phyloP scores from a whole-genome alignment of 306 rosid genomes.

The Bauhinia variegata region DNA sequence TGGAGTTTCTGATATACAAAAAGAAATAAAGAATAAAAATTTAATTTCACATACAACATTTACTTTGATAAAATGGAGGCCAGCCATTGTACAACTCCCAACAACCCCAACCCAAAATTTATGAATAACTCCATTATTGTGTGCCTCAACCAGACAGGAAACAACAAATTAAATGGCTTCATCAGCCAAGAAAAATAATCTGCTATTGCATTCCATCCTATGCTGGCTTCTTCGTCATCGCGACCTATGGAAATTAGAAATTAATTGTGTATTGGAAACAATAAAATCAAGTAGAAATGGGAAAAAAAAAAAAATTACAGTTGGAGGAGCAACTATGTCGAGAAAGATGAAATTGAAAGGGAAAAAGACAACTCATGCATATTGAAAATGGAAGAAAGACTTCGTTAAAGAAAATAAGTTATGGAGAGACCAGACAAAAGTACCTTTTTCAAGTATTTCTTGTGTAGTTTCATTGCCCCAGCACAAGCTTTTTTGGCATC shows the following conservation, averaged over 20 bases:
- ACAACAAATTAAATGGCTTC: slow-evolving; percentile 32
- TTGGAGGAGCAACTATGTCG: neutral
- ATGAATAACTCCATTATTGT: slow-evolving; percentile 29
- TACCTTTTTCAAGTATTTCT: slow-evolving; percentile 90
- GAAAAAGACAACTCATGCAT: neutral
- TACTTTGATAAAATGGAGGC: slow-evolving; percentile 23
- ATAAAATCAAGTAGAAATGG: neutral
- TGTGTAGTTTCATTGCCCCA: slow-evolving; percentile 98
- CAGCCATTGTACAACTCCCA: slow-evolving; percentile 33
- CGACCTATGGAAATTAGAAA: slow-evolving; percentile 59
- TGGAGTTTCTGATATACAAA: slow-evolving; percentile 35
- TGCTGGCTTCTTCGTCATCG: slow-evolving; percentile 72
- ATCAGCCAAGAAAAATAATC: slow-evolving; percentile 27
- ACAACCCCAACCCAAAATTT: slow-evolving; percentile 28
- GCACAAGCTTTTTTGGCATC: slow-evolving; percentile 96
- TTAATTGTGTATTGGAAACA: slow-evolving; percentile 11
- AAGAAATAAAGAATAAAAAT: slow-evolving; percentile 28
- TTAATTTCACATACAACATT: slow-evolving; percentile 48
- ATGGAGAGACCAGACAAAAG: slow-evolving; percentile 28
- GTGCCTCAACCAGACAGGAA: slow-evolving; percentile 28
- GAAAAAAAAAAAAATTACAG: neutral
- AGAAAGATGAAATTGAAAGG: neutral
- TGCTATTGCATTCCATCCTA: slow-evolving; percentile 42
- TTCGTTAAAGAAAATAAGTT: neutral
- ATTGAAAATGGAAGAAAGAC: neutral